Evolutionary conservation across 1,284 basidiomycete species (phyloP), one percentile per base, ranked within the genome.

Genomic region (Sparassis latifolia): DNA sequence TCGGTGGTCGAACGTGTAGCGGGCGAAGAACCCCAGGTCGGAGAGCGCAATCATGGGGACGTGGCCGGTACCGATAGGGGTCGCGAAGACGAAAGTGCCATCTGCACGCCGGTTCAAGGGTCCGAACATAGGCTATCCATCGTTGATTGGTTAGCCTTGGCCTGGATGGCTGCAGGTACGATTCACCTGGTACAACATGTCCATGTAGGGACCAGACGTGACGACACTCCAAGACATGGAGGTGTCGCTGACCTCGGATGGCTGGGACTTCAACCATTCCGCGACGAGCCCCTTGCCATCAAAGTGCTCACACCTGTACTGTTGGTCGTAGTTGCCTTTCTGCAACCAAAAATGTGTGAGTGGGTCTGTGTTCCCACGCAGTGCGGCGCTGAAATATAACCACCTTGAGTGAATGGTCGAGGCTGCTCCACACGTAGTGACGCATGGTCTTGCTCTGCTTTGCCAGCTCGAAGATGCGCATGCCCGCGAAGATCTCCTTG

Each of bases 351-450:
- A 20, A 20, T 20, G 20, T 9, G 29, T 38, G 7, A 38, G n/a
- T 33, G 33, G 33, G 20, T 20, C 20, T 20, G 20, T 20, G 10
- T 33, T 6, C 20, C 12, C 20, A 44, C 3, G 30, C 12, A 42
- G 28, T 10, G 12, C 27, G 20, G 10, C 29, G 27, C 6, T 20
- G 33, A 10, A 10, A n/a, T 12, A 12, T 20, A 43, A 51, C 69
- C 67, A 74, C 74, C 67, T 76, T 76, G 49, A 64, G 63, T 3
- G 60, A 59, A 54, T 76, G 76, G 47, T 72, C 69, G 4, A 77
- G 60, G 49, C 63, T 71, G 53, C 72, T 74, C 69, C 69, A 78
- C 30, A 77, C 61, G 46, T 73, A 73, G 52, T 78, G 20, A 20
- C 20, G 75, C 29, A 63, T 60, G 44, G 74, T 58, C 20, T 66